Evolutionary conservation across 2,329 filamentous ascomycete species (phyloP), one percentile per base, ranked within the genome.

Genomic region (Pseudocercospora ulei): DNA sequence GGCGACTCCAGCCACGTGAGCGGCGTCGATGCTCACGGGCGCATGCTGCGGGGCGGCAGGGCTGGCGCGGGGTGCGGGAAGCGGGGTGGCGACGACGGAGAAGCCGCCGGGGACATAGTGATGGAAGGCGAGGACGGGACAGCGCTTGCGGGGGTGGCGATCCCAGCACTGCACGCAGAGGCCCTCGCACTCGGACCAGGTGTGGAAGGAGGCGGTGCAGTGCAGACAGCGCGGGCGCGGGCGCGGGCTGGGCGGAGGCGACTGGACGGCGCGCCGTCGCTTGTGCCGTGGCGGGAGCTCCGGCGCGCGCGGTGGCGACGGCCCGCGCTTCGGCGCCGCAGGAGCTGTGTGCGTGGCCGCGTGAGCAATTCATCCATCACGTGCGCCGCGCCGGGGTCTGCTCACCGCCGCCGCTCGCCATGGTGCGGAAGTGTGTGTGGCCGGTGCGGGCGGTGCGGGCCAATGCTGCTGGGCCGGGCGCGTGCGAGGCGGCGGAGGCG

Each of bases 161-260:
- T 17, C 25, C 28, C 18, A 24, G 8, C 40, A 43, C 5, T 43
- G 17, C 35, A 29, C 20, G 29, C 40, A 43, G 17, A 17, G 19
- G n/a, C 7, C 24, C 3, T 16, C 5, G 26, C 40, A 43, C 13
- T 14, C 9, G 3, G 29, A 23, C 22, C 24, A 38, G n/a, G 35
- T 30, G 20, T 43, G 40, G 4, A 14, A 35, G 8, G 11, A 14
- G 3, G n/a, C 26, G 13, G 27, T 22, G 19, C 40, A 43, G 29
- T 43, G 35, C 17, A 39, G 30, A 24, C 40, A 43, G 14, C 12
- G 23, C 23, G 11, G 22, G 14, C 14, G 13, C 19, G 18, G n/a
- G 16, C 9, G 12, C 19, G 5, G 14, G n/a, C 27, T 2, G 14
- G 7, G 14, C 37, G 12, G 12, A 19, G 16, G 14, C 37, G 37